A percentile compares a stretch with the other conserved stretches of the same genome.
These are phyloP conservation scores for Ganoderma sinense DNA, from an alignment of 1,284 basidiomycete species.

Conservation along the genomic window DNA sequence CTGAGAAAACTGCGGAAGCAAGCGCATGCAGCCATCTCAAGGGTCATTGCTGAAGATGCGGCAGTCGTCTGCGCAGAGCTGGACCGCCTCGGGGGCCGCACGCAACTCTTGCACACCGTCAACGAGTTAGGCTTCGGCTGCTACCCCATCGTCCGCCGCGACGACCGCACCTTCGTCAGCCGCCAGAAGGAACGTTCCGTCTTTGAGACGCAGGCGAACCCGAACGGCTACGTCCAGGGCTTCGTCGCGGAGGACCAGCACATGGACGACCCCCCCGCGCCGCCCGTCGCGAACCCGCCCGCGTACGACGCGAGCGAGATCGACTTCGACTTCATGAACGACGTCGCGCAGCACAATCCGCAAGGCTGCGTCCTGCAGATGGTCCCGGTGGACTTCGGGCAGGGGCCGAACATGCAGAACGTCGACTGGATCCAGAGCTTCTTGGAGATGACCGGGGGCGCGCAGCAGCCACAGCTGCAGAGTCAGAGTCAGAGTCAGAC, in stretches of 20 bases:
- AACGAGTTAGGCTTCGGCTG: slow-evolving; percentile 23
- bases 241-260: slow-evolving; percentile 50
- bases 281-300: slow-evolving; percentile 3
- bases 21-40: slow-evolving; percentile 57
- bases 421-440: slow-evolving; percentile 20
- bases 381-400: slow-evolving; percentile 8
- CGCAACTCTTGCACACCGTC: slow-evolving; percentile 42
- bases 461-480: background rate
- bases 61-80: slow-evolving; percentile 54
- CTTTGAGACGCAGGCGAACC: slow-evolving; percentile 22
- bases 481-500: slow-evolving; percentile 12
- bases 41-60: slow-evolving; percentile 39
- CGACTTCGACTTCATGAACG: slow-evolving; percentile 6
- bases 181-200: slow-evolving; percentile 7
- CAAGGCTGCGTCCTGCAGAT: background rate
- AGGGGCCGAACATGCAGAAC: slow-evolving; percentile 20
- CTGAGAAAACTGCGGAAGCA: slow-evolving; percentile 58
- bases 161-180: background rate
- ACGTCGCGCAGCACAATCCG: background rate
- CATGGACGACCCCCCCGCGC: slow-evolving; percentile 28
- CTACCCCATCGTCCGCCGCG: background rate
- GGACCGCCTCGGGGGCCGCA: slow-evolving; percentile 71
- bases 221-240: slow-evolving; percentile 42
- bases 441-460: slow-evolving; percentile 13
- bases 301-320: slow-evolving; percentile 3